Evolutionary conservation across 2,329 filamentous ascomycete species (phyloP).

Genomic region (Penicillium thymicola): DNA sequence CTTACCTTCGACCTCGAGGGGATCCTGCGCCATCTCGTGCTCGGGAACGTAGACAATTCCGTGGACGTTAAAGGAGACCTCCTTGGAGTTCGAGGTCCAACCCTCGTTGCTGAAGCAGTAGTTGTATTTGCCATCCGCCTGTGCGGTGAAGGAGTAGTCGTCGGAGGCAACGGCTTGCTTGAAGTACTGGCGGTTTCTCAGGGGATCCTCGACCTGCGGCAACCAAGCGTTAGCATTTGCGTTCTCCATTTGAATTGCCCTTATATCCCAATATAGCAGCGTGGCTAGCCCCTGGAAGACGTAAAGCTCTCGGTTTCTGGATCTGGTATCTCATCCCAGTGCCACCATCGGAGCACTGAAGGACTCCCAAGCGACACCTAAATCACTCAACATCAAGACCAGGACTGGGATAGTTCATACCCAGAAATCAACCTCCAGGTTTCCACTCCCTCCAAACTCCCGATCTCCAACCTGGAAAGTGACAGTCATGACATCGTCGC

Average conservation of each 20-base stretch:
- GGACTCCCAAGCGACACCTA: not conserved
- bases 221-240: conserved; percentile 11
- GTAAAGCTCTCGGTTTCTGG: not conserved
- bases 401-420: conserved; percentile 53
- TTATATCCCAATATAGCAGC: not conserved
- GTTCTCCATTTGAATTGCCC: not conserved
- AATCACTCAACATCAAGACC: not conserved
- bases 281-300: too few species aligned
- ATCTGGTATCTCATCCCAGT: not conserved
- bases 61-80: conserved; percentile 99
- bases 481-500: conserved; percentile 96
- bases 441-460: conserved; percentile 91
- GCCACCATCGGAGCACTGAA: not conserved
- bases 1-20: conserved; percentile 83
- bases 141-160: conserved; percentile 87
- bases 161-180: conserved; percentile 81
- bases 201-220: conserved; percentile 71
- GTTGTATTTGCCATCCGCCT: conserved; percentile 78
- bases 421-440: conserved; percentile 97
- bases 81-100: conserved; percentile 93
- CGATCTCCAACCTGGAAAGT: conserved; percentile 97
- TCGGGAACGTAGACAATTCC: conserved; percentile 97
- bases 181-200: conserved; percentile 71
- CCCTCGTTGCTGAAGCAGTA: conserved; percentile 99
- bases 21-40: conserved; percentile 76